A percentile compares a stretch with the other conserved stretches of the same genome.
These are phyloP conservation scores for Phylloporus scabripes DNA, from an alignment of 768 basidiomycete genomes.

Conservation along the genomic window DNA sequence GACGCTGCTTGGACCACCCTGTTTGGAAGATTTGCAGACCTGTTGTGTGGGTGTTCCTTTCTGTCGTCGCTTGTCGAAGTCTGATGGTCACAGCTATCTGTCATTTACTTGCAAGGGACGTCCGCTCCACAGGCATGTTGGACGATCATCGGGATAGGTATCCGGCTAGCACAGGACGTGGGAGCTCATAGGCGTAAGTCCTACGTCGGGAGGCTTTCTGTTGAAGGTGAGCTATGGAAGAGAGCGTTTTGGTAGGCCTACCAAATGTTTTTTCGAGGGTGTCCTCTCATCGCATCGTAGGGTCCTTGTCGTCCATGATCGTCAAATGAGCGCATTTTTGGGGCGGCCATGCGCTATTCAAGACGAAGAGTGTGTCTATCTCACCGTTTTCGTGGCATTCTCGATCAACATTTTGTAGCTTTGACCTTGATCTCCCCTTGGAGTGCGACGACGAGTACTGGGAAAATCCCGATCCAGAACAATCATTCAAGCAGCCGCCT, in stretches of 20 bases:
- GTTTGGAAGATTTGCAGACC: slow-evolving; percentile 66
- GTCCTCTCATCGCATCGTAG: slow-evolving; percentile 8
- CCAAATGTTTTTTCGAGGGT: background rate
- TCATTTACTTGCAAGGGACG: slow-evolving; percentile 50
- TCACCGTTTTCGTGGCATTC: background rate
- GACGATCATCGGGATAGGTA: slow-evolving; percentile 58
- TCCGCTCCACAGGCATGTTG: slow-evolving; percentile 62
- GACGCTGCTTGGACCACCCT: slow-evolving; percentile 50
- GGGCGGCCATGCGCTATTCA: slow-evolving; percentile 65
- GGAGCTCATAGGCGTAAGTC: slow-evolving; percentile 45
- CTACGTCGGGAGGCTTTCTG: slow-evolving; percentile 26
- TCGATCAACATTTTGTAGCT: slow-evolving; percentile 33
- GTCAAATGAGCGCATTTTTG: slow-evolving; percentile 40
- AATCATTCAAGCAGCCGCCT: slow-evolving; percentile 57
- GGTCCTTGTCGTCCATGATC: slow-evolving; percentile 29
- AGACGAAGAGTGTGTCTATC: slow-evolving; percentile 57
- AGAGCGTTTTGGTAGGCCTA: slow-evolving; percentile 41
- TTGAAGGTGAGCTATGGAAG: slow-evolving; percentile 60
- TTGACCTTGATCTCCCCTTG: slow-evolving; percentile 55
- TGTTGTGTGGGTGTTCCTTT: slow-evolving; percentile 42
- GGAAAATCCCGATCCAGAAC: slow-evolving; percentile 43
- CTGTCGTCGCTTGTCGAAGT: slow-evolving; percentile 6
- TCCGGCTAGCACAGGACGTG: slow-evolving; percentile 56
- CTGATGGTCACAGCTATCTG: slow-evolving; percentile 39
- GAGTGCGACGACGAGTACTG: slow-evolving; percentile 70